Base-by-base conservation (phyloP, 2,329 filamentous ascomycete species). In the Bertia moriformis region DNA sequence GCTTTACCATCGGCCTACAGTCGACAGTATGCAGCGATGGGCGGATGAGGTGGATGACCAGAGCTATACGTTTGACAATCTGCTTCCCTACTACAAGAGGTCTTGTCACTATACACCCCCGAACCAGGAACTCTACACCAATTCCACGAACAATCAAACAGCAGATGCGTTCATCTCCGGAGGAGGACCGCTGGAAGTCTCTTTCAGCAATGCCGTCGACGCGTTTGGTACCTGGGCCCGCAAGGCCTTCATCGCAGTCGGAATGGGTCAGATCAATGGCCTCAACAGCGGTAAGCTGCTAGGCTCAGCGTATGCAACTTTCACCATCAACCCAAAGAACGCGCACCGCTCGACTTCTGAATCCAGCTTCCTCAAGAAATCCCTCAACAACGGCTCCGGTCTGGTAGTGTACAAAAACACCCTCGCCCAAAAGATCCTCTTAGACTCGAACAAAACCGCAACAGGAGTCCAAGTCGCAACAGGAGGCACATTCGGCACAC, bases 141-240 rank as follows among this genome's bases (percentile, higher is more conserved):
- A 10, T 12, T 14, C 32, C 7, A 50, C 49, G 5, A 46, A 46
- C 15, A 42, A 39, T 2, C 48, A 54, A 27, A 43, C 51, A 4
- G 22, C 43, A 2, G 40, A 43, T n/a, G 32, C 32, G 10, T 35
- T 35, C 15, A 12, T 7, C 15, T 7, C 10, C 12, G 7, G 7
- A 7, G 32, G 15, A 7, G 10, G 15, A 7, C 32, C 32, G 10
- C 10, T 35, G 17, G 10, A 35, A 18, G 32, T 35, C 15, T 35
- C 32, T 17, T 35, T 12, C 17, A 7, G 10, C 7, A 12, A 12
- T 35, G 7, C 7, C 15, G 10, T 17, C 7, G 15, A 12, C 7
- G 10, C 32, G 7, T 17, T 35, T 17, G 10, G 10, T 7, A 35
- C 32, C 7, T 10, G 10, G 15, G 10, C 32, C 10, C 32, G 32